A percentile compares a stretch with the other conserved stretches of the same genome.
Conservation (phyloP, 78 protist genomes). For the Andalucia godoyi region DNA sequence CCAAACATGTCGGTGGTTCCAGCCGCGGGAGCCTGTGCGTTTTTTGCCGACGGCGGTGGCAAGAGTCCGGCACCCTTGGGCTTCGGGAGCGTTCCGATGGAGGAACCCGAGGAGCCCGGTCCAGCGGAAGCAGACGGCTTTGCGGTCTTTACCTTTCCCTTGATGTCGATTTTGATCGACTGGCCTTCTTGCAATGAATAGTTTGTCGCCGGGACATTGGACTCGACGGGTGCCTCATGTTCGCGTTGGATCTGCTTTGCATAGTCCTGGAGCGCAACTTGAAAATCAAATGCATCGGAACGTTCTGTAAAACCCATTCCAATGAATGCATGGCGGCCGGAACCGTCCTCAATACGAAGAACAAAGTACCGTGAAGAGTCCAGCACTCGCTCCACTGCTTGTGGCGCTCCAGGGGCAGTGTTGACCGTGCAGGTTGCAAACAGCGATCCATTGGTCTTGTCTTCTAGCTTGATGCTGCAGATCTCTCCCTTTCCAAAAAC, state of each 20-base stretch:
- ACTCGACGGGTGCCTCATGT: no score
- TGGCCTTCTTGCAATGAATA: neutral
- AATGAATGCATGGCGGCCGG: conserved; percentile 49
- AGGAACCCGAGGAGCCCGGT: no score
- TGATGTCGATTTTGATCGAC: neutral
- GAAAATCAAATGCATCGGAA: conserved; percentile 56
- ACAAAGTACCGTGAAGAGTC: conserved; percentile 46
- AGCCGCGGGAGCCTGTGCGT: no score
- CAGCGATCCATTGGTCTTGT: neutral
- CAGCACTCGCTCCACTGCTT: conserved; percentile 27
- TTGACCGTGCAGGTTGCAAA: conserved; percentile 32
- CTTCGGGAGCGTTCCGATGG: no score
- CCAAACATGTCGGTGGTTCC: no score
- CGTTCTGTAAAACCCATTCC: conserved; percentile 67
- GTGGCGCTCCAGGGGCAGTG: neutral
- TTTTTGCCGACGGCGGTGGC: no score
- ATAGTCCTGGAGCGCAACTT: conserved; percentile 58
- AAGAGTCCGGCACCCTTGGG: no score
- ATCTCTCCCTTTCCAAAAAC: conserved; percentile 6
- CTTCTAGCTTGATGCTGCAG: conserved; percentile 25
- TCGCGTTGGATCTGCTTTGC: conserved; percentile 24
- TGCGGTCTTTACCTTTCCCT: neutral
- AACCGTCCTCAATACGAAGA: conserved; percentile 18
- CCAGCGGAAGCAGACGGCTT: no score
- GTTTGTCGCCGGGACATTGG: no score